These are phyloP conservation scores for Ophiostoma ulmi DNA, from an alignment of 2,329 filamentous ascomycete genomes.

Conservation along the genomic window DNA sequence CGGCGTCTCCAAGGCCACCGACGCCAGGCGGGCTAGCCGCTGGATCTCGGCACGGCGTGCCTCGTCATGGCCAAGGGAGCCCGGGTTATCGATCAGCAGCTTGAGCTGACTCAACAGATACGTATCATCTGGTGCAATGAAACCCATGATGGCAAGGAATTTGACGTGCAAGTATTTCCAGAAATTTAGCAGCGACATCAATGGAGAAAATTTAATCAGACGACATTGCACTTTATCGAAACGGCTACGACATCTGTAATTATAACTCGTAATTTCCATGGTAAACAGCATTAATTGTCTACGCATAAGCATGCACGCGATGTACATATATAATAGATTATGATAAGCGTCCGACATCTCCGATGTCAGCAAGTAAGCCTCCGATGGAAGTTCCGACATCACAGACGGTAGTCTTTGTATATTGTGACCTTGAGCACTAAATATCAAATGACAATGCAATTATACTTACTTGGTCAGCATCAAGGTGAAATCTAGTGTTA, in stretches of 20 bases:
- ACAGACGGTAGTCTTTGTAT: not conserved
- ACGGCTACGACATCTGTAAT: not conserved
- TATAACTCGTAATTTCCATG: not conserved
- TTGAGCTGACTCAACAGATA: not conserved
- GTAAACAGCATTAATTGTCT: not conserved
- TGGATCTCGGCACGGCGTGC: not conserved
- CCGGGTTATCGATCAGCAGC: not conserved
- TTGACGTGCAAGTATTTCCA: not conserved
- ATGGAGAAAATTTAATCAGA: not conserved
- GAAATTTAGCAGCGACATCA: not conserved
- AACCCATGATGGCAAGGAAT: not conserved
- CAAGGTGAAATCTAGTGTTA: not conserved
- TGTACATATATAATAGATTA: not conserved
- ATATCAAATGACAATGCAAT: no score
- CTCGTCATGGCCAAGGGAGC: constrained; percentile 37
- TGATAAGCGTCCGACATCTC: not conserved
- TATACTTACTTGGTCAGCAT: not conserved
- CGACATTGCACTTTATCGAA: not conserved
- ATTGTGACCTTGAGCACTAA: no score
- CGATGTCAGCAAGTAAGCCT: not conserved
- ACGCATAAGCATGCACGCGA: not conserved
- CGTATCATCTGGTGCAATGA: not conserved
- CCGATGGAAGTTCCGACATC: not conserved
- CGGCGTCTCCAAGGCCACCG: not conserved
- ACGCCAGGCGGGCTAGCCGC: not conserved